Base-by-base conservation (phyloP, 108 stramenopile species). In the Pseudonitzschia multiseries region DNA sequence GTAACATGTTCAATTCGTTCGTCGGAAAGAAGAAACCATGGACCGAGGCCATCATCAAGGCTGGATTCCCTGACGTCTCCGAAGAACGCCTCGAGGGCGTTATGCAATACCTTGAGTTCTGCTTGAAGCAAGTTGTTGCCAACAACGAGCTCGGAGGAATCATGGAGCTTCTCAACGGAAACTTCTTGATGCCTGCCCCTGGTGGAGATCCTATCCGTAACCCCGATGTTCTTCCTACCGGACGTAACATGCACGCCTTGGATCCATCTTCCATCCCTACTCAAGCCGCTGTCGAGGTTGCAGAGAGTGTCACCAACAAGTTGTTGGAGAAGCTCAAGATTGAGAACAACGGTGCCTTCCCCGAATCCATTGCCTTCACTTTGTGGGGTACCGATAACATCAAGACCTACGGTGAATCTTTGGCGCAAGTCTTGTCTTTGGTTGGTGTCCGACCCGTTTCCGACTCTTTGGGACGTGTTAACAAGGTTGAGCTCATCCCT, bases 331-430 rank as follows among this genome's bases (percentile, higher is more conserved):
- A 95, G 70, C 93, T 98, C 54, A 52, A 80, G 61, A 67, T 82
- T 21, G 97, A 97, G n/a, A 94, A 93, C 60, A 86, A 79, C 63
- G 97, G 97, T 2, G 65, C 63, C 8, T 96, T 86, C 84, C 97
- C 97, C 52, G 97, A 97, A 73, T 90, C 88, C 65, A 94, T 97
- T 73, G 97, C 96, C 22, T 98, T 98, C 81, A 97, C 97, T 43
- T 85, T 97, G 51, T 97, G 97, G 97, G 97, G 97, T 77, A 98
- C 96, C 70, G 97, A 98, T 82, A 98, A 98, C 89, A 98, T 98
- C 83, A 98, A 98, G 89, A 98, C 97, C 18, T 98, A 98, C 81
- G 97, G 97, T 73, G 94, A 97, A 60, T 96, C 96, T 32, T 80
- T 97, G 50, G 96, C 96, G 8, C 96, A 97, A 75, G 97, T 97